These are phyloP conservation scores for Tetracladium setigerum DNA, from an alignment of 495 filamentous ascomycete genomes.

Conservation along the genomic window DNA sequence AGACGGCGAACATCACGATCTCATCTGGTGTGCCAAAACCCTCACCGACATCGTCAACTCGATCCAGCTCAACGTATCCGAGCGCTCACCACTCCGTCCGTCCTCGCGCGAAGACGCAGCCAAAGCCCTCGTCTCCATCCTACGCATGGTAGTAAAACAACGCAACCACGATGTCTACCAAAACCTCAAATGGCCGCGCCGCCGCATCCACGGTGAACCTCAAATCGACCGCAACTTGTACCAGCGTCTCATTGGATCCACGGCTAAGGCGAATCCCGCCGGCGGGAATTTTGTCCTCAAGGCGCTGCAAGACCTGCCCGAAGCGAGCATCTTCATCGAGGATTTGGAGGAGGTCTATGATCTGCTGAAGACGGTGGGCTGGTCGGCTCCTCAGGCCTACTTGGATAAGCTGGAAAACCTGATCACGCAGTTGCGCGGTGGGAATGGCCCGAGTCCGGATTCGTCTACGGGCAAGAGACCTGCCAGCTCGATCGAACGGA, in stretches of 20 bases:
- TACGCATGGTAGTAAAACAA: slow-evolving; percentile 15
- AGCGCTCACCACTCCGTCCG: slow-evolving; percentile 10
- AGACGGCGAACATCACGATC: slow-evolving; percentile 7
- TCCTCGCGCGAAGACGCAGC: slow-evolving; percentile 17
- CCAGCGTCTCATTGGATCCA: slow-evolving; percentile 17
- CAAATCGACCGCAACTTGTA: slow-evolving; percentile 19
- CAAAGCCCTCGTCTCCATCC: slow-evolving; percentile 13
- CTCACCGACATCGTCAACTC: slow-evolving; percentile 15
- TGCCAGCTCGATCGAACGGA: slow-evolving; percentile 12
- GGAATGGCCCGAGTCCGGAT: neutral
- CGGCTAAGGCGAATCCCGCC: slow-evolving; percentile 7
- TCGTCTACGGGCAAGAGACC: slow-evolving; percentile 7
- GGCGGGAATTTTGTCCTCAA: slow-evolving; percentile 15
- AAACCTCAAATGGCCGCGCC: slow-evolving; percentile 6
- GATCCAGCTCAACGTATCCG: slow-evolving; percentile 11
- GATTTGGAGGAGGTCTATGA: slow-evolving; percentile 16
- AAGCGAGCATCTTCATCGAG: slow-evolving; percentile 14
- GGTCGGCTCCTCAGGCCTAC: slow-evolving; percentile 17
- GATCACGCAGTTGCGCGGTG: slow-evolving; percentile 13
- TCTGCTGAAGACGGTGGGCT: slow-evolving; percentile 7
- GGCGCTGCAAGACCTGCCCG: slow-evolving; percentile 16
- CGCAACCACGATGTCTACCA: slow-evolving; percentile 21
- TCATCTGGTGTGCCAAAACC: slow-evolving; percentile 19
- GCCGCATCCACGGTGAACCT: slow-evolving; percentile 14
- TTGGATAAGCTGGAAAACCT: slow-evolving; percentile 9